Conservation (phyloP, 108 stramenopile genomes). For the Conticribra weissflogii region DNA sequence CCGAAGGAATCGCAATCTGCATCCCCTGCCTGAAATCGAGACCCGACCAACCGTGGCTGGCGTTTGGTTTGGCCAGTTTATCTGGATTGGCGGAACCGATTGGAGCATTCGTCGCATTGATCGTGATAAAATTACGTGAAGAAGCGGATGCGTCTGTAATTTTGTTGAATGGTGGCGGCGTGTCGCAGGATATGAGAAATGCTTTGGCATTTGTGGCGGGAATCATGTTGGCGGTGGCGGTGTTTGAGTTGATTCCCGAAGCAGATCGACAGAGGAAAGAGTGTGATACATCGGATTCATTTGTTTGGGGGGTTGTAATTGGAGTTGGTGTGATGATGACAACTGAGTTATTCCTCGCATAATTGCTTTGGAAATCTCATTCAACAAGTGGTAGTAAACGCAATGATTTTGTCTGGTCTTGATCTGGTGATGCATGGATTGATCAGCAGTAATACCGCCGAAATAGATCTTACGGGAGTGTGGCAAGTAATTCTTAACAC, state of each 20-base stretch:
- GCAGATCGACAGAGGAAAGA: conserved; percentile 23
- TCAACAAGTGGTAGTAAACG: too few species aligned
- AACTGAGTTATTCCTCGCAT: conserved; percentile 5
- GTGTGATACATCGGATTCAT: conserved; percentile 8
- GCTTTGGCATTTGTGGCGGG: conserved; percentile 33
- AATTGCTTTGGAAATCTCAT: background rate
- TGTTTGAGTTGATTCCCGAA: conserved; percentile 23
- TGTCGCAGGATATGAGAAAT: conserved; percentile 8
- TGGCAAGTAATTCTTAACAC: too few species aligned
- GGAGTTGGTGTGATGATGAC: conserved; percentile 8
- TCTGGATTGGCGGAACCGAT: conserved; percentile 24
- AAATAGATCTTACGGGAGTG: too few species aligned
- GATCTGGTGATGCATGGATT: too few species aligned
- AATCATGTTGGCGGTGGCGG: conserved; percentile 28
- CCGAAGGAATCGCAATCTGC: conserved; percentile 27
- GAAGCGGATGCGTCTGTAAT: background rate
- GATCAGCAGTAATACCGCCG: too few species aligned
- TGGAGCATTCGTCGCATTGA: conserved; percentile 14
- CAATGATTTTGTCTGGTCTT: too few species aligned
- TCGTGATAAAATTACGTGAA: conserved; percentile 3
- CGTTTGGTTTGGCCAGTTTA: conserved; percentile 20
- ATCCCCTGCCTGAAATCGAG: conserved; percentile 19
- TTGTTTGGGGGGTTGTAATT: conserved; percentile 12
- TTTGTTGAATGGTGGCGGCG: background rate
- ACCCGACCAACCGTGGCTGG: conserved; percentile 14